Evolutionary conservation across 352 stramenopile genomes (phyloP).

Genomic region (Phytophthora parvispora): DNA sequence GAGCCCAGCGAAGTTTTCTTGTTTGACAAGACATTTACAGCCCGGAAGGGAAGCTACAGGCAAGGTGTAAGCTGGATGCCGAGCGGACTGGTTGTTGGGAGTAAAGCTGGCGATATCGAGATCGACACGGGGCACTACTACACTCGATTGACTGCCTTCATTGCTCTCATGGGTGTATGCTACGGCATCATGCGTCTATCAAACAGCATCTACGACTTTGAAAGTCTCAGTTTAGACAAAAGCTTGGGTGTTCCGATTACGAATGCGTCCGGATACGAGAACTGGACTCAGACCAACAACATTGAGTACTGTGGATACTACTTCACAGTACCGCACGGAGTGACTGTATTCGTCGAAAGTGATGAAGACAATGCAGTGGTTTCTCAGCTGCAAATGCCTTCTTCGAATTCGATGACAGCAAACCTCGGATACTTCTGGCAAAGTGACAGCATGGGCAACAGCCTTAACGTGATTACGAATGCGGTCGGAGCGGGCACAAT

Average conservation of each 20-base stretch:
- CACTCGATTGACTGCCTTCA: constrained; percentile 76
- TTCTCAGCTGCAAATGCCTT: constrained; percentile 57
- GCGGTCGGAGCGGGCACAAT: constrained; percentile 58
- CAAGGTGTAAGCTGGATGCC: constrained; percentile 92
- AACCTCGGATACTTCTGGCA: constrained; percentile 79
- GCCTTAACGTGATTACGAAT: constrained; percentile 72
- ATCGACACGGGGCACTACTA: constrained; percentile 91
- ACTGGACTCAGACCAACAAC: constrained; percentile 49
- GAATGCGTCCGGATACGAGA: constrained; percentile 48
- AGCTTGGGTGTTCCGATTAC: constrained; percentile 34
- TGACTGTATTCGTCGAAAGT: constrained; percentile 60
- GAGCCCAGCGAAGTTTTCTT: constrained; percentile 90
- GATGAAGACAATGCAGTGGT: constrained; percentile 48
- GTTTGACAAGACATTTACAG: constrained; percentile 88
- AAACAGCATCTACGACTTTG: constrained; percentile 67
- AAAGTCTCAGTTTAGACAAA: constrained; percentile 48
- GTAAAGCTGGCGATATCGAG: constrained; percentile 85
- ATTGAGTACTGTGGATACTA: constrained; percentile 81
- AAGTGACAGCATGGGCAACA: constrained; percentile 69
- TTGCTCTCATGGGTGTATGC: constrained; percentile 69
- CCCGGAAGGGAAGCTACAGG: constrained; percentile 80
- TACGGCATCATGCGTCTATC: constrained; percentile 77
- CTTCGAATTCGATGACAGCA: constrained; percentile 53
- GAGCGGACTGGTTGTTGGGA: constrained; percentile 84
- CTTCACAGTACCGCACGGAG: constrained; percentile 61